Conservation (phyloP, 75 land plant species). For the Gnetum montanum region DNA sequence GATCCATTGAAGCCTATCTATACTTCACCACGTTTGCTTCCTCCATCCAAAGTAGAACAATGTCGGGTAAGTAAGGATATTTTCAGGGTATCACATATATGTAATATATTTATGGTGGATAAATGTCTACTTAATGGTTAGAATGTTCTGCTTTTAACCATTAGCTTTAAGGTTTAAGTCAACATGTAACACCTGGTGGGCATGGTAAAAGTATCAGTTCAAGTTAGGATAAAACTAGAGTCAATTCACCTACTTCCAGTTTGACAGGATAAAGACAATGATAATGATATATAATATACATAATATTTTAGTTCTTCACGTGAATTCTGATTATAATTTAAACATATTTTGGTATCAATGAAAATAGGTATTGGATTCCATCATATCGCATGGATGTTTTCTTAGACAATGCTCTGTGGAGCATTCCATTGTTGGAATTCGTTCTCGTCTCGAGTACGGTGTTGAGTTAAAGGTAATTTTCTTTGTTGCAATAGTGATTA, state of each 20-base stretch:
- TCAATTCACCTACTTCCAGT: constrained; percentile 38
- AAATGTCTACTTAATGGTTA: constrained; percentile 14
- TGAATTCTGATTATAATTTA: no score
- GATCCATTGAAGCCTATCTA: constrained; percentile 89
- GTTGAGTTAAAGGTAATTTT: constrained; percentile 45
- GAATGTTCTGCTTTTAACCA: constrained; percentile 35
- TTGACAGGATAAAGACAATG: constrained; percentile 50
- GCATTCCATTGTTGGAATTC: constrained; percentile 58
- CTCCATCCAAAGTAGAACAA: constrained; percentile 88
- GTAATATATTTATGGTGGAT: no score
- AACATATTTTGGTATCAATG: constrained; percentile 39
- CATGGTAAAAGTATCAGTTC: no score
- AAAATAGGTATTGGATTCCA: constrained; percentile 64
- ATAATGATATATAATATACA: no score
- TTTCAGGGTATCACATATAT: no score
- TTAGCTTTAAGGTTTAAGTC: no score
- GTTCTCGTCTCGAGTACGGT: constrained; percentile 63
- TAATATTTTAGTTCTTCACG: no score
- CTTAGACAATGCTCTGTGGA: constrained; percentile 50
- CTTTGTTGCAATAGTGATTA: no score
- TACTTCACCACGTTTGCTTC: constrained; percentile 86
- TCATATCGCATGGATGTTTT: constrained; percentile 73
- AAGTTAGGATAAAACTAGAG: no score
- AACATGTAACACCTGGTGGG: no score
- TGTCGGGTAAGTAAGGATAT: constrained; percentile 56